phyloP scores from a whole-genome alignment of 805 yeast genomes.

The Saccharomycopsis sp. region DNA sequence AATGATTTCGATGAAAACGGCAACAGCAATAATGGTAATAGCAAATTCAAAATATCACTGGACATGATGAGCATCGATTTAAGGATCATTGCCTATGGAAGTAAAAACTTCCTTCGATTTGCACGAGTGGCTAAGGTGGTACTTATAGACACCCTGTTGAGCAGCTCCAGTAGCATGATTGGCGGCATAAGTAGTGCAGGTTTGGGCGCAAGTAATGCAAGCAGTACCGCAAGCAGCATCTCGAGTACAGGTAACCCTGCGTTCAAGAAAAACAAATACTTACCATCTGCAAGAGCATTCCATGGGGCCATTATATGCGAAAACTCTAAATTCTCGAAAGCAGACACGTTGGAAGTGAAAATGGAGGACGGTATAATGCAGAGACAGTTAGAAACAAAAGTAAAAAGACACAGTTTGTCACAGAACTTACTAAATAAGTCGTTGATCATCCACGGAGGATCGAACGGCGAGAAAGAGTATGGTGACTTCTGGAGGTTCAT shows the following conservation, averaged over 20 bases:
- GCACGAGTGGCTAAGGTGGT: not conserved
- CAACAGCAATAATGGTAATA: too few species aligned
- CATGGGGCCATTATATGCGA: not conserved
- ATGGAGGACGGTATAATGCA: not conserved
- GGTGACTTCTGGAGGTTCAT: slow-evolving; percentile 19
- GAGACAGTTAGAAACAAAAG: not conserved
- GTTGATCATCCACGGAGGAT: slow-evolving; percentile 19
- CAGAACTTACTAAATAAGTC: not conserved
- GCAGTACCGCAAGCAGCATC: not conserved
- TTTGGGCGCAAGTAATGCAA: not conserved
- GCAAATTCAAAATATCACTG: not conserved
- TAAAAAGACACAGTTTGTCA: not conserved
- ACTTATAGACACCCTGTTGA: not conserved
- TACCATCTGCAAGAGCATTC: not conserved
- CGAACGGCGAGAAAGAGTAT: slow-evolving; percentile 9
- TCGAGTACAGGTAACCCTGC: not conserved
- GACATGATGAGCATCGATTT: not conserved
- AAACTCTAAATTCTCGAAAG: not conserved
- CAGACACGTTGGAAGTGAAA: not conserved
- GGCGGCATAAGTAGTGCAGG: not conserved
- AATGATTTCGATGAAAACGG: too few species aligned
- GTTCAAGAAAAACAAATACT: not conserved
- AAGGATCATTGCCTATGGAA: not conserved
- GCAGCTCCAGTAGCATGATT: not conserved
- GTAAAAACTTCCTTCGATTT: not conserved